Conservation (phyloP, 345 rosid genomes). For the Turnera subulata region DNA sequence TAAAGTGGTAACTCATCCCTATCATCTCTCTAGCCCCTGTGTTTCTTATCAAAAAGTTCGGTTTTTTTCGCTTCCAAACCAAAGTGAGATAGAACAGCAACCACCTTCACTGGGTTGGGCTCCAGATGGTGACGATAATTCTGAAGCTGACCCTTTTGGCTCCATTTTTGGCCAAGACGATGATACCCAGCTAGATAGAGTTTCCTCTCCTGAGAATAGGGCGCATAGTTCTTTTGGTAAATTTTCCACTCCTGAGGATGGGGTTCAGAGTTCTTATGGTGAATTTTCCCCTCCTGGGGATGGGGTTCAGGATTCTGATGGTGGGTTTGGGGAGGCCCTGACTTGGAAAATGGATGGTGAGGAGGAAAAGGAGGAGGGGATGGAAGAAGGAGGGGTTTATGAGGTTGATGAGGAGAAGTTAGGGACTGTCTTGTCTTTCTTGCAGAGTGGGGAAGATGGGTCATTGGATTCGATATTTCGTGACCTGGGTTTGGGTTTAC, state of each 20-base stretch:
- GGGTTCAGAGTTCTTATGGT: background rate
- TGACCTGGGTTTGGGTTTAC: slow-evolving; percentile 34
- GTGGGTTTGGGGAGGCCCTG: background rate
- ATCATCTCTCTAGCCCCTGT: slow-evolving; percentile 9
- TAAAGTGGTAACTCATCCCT: slow-evolving; percentile 23
- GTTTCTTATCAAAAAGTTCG: slow-evolving; percentile 25
- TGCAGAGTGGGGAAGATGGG: slow-evolving; percentile 56
- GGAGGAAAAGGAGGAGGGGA: slow-evolving; percentile 4
- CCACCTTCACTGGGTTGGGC: slow-evolving; percentile 14
- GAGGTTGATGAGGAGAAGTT: slow-evolving; percentile 49
- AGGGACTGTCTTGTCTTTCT: slow-evolving; percentile 53
- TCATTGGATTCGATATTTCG: slow-evolving; percentile 55
- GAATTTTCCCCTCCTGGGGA: background rate
- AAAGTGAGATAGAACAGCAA: slow-evolving; percentile 22
- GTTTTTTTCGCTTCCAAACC: slow-evolving; percentile 30
- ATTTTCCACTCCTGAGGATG: background rate
- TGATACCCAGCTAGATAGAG: slow-evolving; percentile 15
- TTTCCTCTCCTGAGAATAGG: background rate
- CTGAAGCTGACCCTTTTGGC: background rate
- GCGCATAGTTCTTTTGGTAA: background rate
- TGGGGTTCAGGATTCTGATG: background rate
- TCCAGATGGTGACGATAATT: slow-evolving; percentile 1
- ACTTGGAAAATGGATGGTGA: background rate
- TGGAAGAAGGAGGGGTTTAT: slow-evolving; percentile 15
- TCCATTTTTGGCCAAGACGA: slow-evolving; percentile 10